Evolutionary conservation across 768 basidiomycete genomes (phyloP), one percentile per base, ranked within the genome.

Genomic region (Xerocomellus amylosporus): DNA sequence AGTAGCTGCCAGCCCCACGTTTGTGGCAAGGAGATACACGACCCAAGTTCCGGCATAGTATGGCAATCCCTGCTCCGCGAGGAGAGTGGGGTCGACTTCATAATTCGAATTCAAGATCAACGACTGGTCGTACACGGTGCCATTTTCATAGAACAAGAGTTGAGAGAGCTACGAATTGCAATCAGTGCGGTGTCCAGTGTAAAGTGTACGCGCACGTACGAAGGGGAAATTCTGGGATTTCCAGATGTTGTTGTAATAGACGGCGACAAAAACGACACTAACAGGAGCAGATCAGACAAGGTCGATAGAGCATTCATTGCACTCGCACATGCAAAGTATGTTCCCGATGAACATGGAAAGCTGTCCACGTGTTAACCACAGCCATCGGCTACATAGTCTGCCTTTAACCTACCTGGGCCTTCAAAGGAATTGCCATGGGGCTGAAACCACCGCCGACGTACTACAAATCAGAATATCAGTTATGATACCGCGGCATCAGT

Each of bases 151-250:
- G 63, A 78, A 83, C 13, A 83, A 62, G 5, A 71, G 64, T 57
- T 83, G 81, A 2, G 78, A 77, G 15, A 82, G 66, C 69, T 70
- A 28, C 2, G 26, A 9, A 74, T 58, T 13, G n/a, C 6, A 30
- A 31, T 55, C 17, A 61, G 31, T 26, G 17, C 4, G 2, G 5
- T 37, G 15, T 17, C 8, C 17, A 17, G 4, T 13, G 8, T 9
- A 26, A 38, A 17, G 10, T 0, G 38, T 46, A 64, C 62, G 64
- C 76, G 82, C 1, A 50, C 67, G 33, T 60, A 77, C 74, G 70
- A 84, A 84, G 2, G 85, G 85, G 72, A 86, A 84, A 60, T 74
- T 78, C 60, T 81, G 77, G 2, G 77, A 78, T 42, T 79, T 66
- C 84, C 84, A 86, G 12, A 76, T 69, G 54, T 87, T 85, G 40